phyloP scores from a whole-genome alignment of 495 filamentous ascomycete genomes.

The Neurospora tetrasperma region DNA sequence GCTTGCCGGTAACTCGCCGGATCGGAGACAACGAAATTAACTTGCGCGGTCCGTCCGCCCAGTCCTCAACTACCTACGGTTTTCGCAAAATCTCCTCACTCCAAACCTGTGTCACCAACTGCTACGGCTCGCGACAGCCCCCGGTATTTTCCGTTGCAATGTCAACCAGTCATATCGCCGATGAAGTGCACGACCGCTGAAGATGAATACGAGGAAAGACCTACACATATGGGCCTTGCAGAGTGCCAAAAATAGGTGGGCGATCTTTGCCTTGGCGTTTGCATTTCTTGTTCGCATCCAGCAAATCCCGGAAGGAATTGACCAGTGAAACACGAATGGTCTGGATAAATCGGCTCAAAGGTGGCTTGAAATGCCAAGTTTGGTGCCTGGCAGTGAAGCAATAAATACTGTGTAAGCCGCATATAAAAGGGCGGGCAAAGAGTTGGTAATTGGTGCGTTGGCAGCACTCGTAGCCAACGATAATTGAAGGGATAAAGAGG shows the following conservation, averaged over 20 bases:
- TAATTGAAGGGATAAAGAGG: neutral
- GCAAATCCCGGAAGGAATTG: neutral
- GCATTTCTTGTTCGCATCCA: neutral
- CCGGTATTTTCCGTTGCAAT: neutral
- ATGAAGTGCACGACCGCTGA: neutral
- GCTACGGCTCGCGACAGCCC: neutral
- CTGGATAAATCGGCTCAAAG: neutral
- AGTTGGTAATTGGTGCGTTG: neutral
- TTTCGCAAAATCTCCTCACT: neutral
- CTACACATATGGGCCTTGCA: neutral
- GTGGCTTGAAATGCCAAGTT: neutral
- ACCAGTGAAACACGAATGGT: rapidly evolving
- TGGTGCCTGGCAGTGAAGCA: neutral
- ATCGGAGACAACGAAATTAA: neutral
- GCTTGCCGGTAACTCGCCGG: neutral
- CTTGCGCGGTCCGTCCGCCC: neutral
- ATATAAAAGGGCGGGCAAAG: neutral
- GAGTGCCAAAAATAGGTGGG: neutral
- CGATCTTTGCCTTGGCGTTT: neutral
- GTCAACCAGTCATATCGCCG: neutral
- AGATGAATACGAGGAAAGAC: neutral
- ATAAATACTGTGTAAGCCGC: neutral
- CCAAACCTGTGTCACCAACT: neutral
- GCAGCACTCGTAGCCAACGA: neutral
- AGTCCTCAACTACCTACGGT: too few relatives aligned